Evolutionary conservation across 441 rosid species (phyloP), one percentile per base, ranked within the genome.

Genomic region (Gossypium gossypioides): DNA sequence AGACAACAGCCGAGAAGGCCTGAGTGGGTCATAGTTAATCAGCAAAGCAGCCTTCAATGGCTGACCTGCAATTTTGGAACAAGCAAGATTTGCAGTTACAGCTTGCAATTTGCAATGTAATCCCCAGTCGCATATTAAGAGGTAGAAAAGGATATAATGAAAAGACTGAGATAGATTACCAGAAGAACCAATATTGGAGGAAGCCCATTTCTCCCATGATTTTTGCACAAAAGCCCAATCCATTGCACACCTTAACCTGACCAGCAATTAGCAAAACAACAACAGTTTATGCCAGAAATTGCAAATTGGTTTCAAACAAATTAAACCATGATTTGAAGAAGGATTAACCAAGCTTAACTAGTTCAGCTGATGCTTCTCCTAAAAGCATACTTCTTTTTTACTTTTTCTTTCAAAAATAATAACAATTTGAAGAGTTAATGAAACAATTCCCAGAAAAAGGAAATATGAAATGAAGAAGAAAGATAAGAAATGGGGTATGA

Each of bases 131-230:
- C 56, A 51, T 18, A 16, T 51, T 16, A 16, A 16, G 19, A 15
- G 6, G 56, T 51, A 51, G 19, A 55, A 40, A 48, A 71, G 66
- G 18, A 6, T 34, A 34, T 34, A 59, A n/a, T 24, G 46, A 29
- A 74, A 76, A 27, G 34, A 3, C 10, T 25, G 48, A 56, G 37
- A 13, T 27, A 27, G 51, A 71, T 69, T 34, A 86, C 93, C 92
- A 1, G 88, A 77, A 72, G 90, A 83, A 29, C 92, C 91, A 74
- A 93, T 70, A 32, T 79, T 82, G 75, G 72, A 10, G 19, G 90
- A 76, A 72, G 86, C 85, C 98, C 97, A 91, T 81, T 88, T 87
- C n/a, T 88, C 89, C 98, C 96, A 91, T 71, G 87, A 75, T 84
- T 72, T 88, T 64, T 81, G 82, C 15, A 87, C 84, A 72, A 81